phyloP scores from a whole-genome alignment of 345 rosid genomes.

The Turritis glabra region DNA sequence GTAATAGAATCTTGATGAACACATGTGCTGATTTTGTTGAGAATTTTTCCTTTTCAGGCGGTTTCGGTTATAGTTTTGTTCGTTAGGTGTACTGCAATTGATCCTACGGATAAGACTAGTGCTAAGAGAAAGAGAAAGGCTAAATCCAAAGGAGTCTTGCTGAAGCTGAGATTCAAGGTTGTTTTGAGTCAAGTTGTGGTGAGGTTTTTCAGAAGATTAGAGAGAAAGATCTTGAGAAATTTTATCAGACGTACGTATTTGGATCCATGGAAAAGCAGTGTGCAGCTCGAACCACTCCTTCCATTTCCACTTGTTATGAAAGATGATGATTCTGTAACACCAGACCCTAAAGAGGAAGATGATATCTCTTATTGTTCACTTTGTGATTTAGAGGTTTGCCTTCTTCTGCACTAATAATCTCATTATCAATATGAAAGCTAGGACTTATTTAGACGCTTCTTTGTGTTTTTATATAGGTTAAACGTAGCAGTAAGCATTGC shows the following conservation, averaged over 20 bases:
- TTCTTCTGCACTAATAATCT: background rate
- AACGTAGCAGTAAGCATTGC: constrained; percentile 93
- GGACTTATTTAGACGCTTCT: constrained; percentile 1
- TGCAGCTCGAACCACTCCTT: constrained; percentile 76
- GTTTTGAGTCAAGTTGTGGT: constrained; percentile 69
- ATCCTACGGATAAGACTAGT: constrained; percentile 86
- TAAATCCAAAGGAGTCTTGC: constrained; percentile 51
- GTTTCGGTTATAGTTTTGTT: constrained; percentile 72
- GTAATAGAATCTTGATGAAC: background rate
- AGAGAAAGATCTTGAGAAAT: constrained; percentile 77
- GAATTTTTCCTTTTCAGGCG: constrained; percentile 50
- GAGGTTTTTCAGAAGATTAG: constrained; percentile 79
- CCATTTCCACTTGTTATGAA: constrained; percentile 83
- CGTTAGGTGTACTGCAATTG: constrained; percentile 82
- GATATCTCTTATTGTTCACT: constrained; percentile 74
- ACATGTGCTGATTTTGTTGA: background rate
- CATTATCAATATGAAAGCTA: background rate
- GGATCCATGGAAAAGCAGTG: constrained; percentile 67
- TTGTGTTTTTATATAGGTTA: constrained; percentile 55
- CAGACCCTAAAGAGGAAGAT: constrained; percentile 73
- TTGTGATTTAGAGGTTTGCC: constrained; percentile 79
- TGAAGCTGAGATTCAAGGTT: constrained; percentile 70
- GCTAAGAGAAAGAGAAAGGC: constrained; percentile 59
- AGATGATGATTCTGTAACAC: constrained; percentile 84
- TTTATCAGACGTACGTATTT: constrained; percentile 78